A percentile compares a stretch with the other conserved stretches of the same genome.
These are phyloP conservation scores for Tetracladium maxilliforme DNA, from an alignment of 2,329 filamentous ascomycete species.

Conservation along the genomic window DNA sequence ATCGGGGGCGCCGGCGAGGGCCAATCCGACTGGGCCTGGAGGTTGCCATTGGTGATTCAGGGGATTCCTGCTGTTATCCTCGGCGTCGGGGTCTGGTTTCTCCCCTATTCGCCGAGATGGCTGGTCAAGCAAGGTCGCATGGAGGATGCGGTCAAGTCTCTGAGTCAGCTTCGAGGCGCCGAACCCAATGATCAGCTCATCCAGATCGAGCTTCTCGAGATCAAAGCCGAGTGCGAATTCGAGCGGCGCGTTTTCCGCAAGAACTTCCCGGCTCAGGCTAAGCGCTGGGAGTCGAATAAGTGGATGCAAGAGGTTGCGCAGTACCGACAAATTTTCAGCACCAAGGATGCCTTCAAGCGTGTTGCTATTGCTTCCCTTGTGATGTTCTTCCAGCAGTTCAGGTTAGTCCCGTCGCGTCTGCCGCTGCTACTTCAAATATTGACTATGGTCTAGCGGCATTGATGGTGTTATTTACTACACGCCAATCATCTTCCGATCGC, in stretches of 20 bases:
- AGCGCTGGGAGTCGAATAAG: conserved; percentile 23
- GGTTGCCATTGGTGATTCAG: conserved; percentile 29
- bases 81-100: conserved; percentile 25
- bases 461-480: conserved; percentile 30
- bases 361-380: conserved; percentile 25
- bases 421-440: background rate
- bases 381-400: conserved; percentile 33
- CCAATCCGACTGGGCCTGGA: conserved; percentile 24
- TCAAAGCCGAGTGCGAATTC: conserved; percentile 28
- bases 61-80: conserved; percentile 28
- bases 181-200: conserved; percentile 22
- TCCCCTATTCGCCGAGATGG: conserved; percentile 29
- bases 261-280: conserved; percentile 26
- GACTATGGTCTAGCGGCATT: conserved; percentile 29
- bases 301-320: conserved; percentile 30
- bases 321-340: conserved; percentile 29
- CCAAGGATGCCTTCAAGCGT: conserved; percentile 32
- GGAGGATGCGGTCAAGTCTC: conserved; percentile 29
- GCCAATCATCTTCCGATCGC: conserved; percentile 47
- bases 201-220: conserved; percentile 27
- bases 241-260: conserved; percentile 24
- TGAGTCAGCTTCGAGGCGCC: conserved; percentile 24
- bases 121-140: conserved; percentile 25
- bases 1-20: conserved; percentile 28
- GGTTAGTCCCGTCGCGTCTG: conserved; percentile 4